phyloP scores from a whole-genome alignment of 2,329 filamentous ascomycete species.

The Epichloe festucae region DNA sequence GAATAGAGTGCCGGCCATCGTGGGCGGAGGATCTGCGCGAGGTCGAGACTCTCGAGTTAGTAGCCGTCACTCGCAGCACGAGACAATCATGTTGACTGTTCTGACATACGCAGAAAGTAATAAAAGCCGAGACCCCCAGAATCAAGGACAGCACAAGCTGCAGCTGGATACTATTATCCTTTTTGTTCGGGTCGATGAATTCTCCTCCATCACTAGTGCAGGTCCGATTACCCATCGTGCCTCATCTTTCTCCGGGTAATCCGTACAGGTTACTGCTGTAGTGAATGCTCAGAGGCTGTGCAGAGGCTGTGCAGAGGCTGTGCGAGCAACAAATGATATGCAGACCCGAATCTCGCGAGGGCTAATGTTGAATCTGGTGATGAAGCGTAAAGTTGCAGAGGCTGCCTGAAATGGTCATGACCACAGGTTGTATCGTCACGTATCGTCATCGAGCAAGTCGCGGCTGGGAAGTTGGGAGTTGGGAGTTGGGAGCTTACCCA shows the following conservation, averaged over 20 bases:
- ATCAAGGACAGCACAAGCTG: slow-evolving; percentile 62
- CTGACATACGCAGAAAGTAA: slow-evolving; percentile 55
- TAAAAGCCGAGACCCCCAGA: slow-evolving; percentile 54
- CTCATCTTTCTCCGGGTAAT: background rate
- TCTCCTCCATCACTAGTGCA: slow-evolving; percentile 8
- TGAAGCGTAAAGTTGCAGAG: background rate
- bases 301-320: too few species aligned
- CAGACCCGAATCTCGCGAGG: background rate
- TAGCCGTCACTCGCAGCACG: background rate
- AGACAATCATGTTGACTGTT: slow-evolving; percentile 14
- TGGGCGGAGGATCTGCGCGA: slow-evolving; percentile 61
- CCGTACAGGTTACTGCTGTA: background rate
- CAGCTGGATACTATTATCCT: slow-evolving; percentile 36
- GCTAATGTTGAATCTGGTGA: background rate
- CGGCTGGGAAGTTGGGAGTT: background rate
- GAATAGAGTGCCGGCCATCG: slow-evolving; percentile 88
- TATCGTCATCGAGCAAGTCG: background rate
- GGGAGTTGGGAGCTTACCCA: background rate
- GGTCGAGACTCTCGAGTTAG: background rate
- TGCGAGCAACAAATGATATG: background rate
- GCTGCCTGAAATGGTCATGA: background rate
- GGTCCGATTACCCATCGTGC: slow-evolving; percentile 1
- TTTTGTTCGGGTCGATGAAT: slow-evolving; percentile 11
- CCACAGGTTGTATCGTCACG: background rate
- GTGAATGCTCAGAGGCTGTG: background rate